Evolutionary conservation across 768 basidiomycete species (phyloP).

Genomic region (Termitomyces sp.): DNA sequence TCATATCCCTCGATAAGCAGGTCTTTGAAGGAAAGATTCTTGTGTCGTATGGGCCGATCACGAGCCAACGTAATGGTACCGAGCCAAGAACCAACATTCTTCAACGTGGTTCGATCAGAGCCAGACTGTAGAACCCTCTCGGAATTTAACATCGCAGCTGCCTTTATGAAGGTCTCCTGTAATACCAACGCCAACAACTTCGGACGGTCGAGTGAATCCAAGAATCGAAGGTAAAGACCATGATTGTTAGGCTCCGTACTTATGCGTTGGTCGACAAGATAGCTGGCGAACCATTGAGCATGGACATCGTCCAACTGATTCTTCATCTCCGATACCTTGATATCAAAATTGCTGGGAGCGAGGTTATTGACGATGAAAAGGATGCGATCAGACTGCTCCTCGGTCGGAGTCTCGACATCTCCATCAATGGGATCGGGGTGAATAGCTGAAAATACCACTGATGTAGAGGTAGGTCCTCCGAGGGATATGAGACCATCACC

Average conservation of each 20-base stretch:
- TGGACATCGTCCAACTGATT: constrained; percentile 79
- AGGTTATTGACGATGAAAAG: constrained; percentile 98
- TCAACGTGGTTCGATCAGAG: constrained; percentile 80
- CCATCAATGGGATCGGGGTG: constrained; percentile 64
- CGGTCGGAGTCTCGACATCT: constrained; percentile 65
- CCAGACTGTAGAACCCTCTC: constrained; percentile 85
- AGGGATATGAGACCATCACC: constrained; percentile 30
- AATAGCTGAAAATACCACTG: constrained; percentile 69
- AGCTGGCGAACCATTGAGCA: constrained; percentile 96
- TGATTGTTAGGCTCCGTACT: constrained; percentile 98
- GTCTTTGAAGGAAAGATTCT: constrained; percentile 95
- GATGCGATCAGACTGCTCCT: constrained; percentile 88
- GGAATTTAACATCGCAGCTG: constrained; percentile 80
- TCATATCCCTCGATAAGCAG: constrained; percentile 96
- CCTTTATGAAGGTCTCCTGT: constrained; percentile 92
- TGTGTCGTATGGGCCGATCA: constrained; percentile 88
- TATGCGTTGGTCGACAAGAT: constrained; percentile 93
- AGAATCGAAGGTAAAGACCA: constrained; percentile 87
- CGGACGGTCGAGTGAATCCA: constrained; percentile 75
- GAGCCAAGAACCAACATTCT: constrained; percentile 95
- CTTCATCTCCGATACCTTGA: constrained; percentile 83
- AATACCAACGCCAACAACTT: constrained; percentile 70
- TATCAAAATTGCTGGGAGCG: constrained; percentile 88
- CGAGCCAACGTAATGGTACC: constrained; percentile 91
- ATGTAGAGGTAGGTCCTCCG: constrained; percentile 28